Evolutionary conservation across 1,139 yeast species (phyloP).

Genomic region (Nadsonia starkeyi-henricii): DNA sequence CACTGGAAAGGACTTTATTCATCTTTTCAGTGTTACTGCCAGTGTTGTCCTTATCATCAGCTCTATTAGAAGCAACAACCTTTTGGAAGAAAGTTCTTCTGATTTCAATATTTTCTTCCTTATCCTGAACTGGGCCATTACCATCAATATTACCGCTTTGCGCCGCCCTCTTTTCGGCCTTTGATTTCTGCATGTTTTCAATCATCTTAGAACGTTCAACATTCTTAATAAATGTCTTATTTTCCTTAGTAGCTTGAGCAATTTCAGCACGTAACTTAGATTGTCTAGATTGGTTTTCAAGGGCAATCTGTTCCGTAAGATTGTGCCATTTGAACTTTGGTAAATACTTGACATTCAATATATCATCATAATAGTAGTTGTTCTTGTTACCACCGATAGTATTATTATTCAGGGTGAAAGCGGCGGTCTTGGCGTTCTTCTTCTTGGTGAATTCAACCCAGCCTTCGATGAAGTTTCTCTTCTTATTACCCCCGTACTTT

Average conservation of each 20-base stretch:
- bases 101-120: conserved; percentile 8
- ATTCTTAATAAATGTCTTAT: conserved; percentile 67
- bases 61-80: conserved; percentile 14
- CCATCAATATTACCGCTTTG: not conserved
- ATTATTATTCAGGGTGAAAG: conserved; percentile 74
- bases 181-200: conserved; percentile 45
- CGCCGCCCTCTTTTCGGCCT: conserved; percentile 23
- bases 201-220: conserved; percentile 81
- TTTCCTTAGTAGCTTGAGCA: conserved; percentile 75
- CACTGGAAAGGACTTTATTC: conserved; percentile 13
- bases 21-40: conserved; percentile 7
- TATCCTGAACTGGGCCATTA: conserved; percentile 8
- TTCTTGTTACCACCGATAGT: conserved; percentile 87
- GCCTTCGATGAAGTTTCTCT: conserved; percentile 79
- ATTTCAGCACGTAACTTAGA: conserved; percentile 78
- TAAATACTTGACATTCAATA: conserved; percentile 76
- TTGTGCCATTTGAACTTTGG: conserved; percentile 94
- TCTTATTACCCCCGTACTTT: conserved; percentile 89
- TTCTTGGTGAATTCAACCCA: conserved; percentile 90
- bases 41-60: conserved; percentile 9
- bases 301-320: conserved; percentile 83
- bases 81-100: conserved; percentile 21
- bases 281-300: conserved; percentile 80
- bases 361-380: conserved; percentile 87
- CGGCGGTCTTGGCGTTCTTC: conserved; percentile 79